These are phyloP conservation scores for Russula vinacea DNA, from an alignment of 768 basidiomycete species.

Conservation along the genomic window DNA sequence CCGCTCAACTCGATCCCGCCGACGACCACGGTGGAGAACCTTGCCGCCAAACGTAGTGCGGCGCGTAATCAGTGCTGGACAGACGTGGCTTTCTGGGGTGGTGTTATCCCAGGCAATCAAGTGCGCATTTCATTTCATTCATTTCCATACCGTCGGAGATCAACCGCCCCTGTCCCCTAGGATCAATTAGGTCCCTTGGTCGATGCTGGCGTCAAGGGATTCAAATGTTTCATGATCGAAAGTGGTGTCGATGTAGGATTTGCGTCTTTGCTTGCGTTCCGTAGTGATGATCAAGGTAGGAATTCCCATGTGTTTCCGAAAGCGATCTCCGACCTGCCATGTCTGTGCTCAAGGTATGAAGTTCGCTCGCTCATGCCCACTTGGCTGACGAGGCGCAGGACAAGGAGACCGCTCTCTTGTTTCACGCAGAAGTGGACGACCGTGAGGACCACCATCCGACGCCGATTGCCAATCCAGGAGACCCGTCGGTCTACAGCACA, in stretches of 20 bases:
- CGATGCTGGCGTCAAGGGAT: slow-evolving; percentile 82
- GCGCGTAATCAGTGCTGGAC: slow-evolving; percentile 71
- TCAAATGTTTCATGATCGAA: slow-evolving; percentile 95
- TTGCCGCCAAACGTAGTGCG: slow-evolving; percentile 65
- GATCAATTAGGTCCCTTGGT: slow-evolving; percentile 71
- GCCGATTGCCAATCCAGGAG: slow-evolving; percentile 32
- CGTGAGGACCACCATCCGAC: slow-evolving; percentile 43
- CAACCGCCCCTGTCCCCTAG: slow-evolving; percentile 40
- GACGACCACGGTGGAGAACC: slow-evolving; percentile 79
- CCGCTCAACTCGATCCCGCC: slow-evolving; percentile 97
- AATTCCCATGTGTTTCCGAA: slow-evolving; percentile 86
- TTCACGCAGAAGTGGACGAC: slow-evolving; percentile 86
- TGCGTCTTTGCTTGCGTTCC: not conserved
- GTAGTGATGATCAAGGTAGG: slow-evolving; percentile 45
- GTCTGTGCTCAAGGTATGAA: slow-evolving; percentile 63
- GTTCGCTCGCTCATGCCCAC: not conserved
- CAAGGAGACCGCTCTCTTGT: slow-evolving; percentile 69
- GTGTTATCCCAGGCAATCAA: slow-evolving; percentile 89
- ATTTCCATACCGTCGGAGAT: not conserved
- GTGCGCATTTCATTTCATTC: slow-evolving; percentile 39
- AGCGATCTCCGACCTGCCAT: slow-evolving; percentile 67
- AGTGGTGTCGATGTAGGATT: slow-evolving; percentile 82
- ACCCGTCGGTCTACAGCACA: slow-evolving; percentile 65
- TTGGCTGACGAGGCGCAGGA: slow-evolving; percentile 44
- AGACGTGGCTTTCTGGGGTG: slow-evolving; percentile 93